A percentile compares a stretch with the other conserved stretches of the same genome.
These are phyloP conservation scores for Rutstroemia sp. DNA, from an alignment of 2,329 filamentous ascomycete species.

Conservation along the genomic window DNA sequence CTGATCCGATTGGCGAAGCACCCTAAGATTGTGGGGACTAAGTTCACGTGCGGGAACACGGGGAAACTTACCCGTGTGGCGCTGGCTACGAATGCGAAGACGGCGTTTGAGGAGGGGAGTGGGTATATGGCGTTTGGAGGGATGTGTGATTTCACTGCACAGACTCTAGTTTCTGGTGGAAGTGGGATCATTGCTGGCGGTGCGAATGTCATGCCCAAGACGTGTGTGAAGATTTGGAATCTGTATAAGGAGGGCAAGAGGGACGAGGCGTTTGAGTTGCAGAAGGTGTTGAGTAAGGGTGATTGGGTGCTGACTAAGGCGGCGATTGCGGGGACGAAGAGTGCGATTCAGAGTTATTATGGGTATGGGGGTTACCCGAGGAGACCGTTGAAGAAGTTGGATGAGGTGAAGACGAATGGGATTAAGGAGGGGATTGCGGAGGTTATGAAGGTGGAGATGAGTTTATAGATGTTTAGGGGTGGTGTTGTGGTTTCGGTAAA, in stretches of 20 bases:
- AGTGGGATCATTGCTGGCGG: slow-evolving; percentile 80
- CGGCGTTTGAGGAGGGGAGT: slow-evolving; percentile 48
- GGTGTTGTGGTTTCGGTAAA: too few relatives aligned
- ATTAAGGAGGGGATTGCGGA: slow-evolving; percentile 52
- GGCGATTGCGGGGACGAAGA: slow-evolving; percentile 81
- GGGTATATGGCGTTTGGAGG: slow-evolving; percentile 83
- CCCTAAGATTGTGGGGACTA: slow-evolving; percentile 79
- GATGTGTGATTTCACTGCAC: slow-evolving; percentile 80
- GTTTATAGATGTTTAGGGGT: slow-evolving; percentile 19
- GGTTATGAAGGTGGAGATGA: slow-evolving; percentile 57
- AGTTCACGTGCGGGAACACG: slow-evolving; percentile 88
- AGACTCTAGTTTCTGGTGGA: slow-evolving; percentile 71
- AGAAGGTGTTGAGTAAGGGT: slow-evolving; percentile 68
- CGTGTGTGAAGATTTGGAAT: slow-evolving; percentile 72
- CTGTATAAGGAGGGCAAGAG: slow-evolving; percentile 65
- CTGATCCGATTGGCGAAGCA: slow-evolving; percentile 73
- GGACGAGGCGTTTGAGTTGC: slow-evolving; percentile 67
- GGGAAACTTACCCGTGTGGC: slow-evolving; percentile 83
- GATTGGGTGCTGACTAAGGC: slow-evolving; percentile 81
- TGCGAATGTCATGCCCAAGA: slow-evolving; percentile 78
- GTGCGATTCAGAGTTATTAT: slow-evolving; percentile 70
- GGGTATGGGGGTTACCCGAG: slow-evolving; percentile 76
- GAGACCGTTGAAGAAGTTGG: slow-evolving; percentile 60
- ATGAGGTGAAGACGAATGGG: slow-evolving; percentile 44
- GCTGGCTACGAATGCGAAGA: slow-evolving; percentile 62